A percentile compares a stretch with the other conserved stretches of the same genome.
Evolutionary conservation across 257 asterid genomes (phyloP).

Genomic region (Salvia rosmarinus): DNA sequence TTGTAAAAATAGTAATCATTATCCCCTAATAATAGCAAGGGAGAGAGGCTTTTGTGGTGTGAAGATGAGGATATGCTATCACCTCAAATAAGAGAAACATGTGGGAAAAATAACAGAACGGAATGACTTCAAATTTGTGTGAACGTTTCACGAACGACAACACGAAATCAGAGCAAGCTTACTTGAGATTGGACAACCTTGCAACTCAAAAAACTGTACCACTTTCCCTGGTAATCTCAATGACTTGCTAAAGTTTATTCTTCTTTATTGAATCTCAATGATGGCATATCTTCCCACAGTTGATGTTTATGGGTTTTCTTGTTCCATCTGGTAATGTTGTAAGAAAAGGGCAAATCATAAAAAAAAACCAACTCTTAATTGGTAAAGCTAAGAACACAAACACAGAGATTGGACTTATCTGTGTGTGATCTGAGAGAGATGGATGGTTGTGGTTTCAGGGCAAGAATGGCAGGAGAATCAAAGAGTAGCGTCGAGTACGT

Average conservation of each 20-base stretch:
- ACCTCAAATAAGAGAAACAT: constrained; percentile 39
- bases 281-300: background rate
- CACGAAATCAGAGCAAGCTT: background rate
- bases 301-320: too few species aligned
- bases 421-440: background rate
- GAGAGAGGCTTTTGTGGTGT: constrained; percentile 34
- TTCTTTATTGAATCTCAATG: background rate
- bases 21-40: constrained; percentile 29
- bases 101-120: too few species aligned
- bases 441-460: constrained; percentile 28
- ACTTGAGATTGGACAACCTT: constrained; percentile 3
- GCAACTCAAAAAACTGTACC: too few species aligned
- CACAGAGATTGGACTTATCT: too few species aligned
- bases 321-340: too few species aligned
- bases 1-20: constrained; percentile 5
- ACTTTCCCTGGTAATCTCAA: constrained; percentile 27
- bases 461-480: constrained; percentile 52
- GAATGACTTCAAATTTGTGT: background rate
- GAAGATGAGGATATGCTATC: constrained; percentile 33
- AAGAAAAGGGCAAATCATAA: too few species aligned
- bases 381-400: too few species aligned
- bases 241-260: too few species aligned
- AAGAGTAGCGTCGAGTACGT: constrained; percentile 33
- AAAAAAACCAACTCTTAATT: too few species aligned
- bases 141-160: background rate